Evolutionary conservation across 768 basidiomycete genomes (phyloP).

Genomic region (Mycena belliarum): DNA sequence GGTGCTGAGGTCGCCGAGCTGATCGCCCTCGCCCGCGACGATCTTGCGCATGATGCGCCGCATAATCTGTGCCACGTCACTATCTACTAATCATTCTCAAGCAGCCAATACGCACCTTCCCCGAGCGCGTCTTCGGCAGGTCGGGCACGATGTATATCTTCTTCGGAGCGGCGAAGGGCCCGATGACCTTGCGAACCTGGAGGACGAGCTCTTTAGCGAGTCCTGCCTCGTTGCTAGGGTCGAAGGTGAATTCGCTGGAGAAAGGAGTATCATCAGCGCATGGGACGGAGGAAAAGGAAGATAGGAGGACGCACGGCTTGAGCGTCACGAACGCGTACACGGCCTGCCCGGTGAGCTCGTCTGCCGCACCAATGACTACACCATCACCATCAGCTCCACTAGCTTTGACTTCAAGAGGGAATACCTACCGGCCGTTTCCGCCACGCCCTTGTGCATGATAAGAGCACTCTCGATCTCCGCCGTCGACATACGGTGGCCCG

Average conservation of each 20-base stretch:
- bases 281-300: background rate
- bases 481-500: constrained; percentile 94
- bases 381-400: too few species aligned
- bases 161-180: constrained; percentile 97
- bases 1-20: constrained; percentile 93
- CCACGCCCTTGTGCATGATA: constrained; percentile 92
- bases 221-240: constrained; percentile 64
- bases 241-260: constrained; percentile 80
- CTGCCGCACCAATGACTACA: constrained; percentile 75
- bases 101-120: constrained; percentile 61
- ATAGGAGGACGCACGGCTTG: constrained; percentile 77
- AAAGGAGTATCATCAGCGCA: background rate
- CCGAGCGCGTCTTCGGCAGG: constrained; percentile 92
- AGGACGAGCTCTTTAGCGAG: constrained; percentile 87
- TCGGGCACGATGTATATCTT: constrained; percentile 82
- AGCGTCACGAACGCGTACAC: constrained; percentile 94
- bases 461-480: constrained; percentile 98
- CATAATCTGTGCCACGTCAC: constrained; percentile 64
- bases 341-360: constrained; percentile 90
- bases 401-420: background rate
- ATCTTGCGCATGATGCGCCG: constrained; percentile 96
- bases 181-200: constrained; percentile 96
- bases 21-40: constrained; percentile 90
- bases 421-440: constrained; percentile 81
- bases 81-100: too few species aligned